Conservation (phyloP, 1,139 yeast genomes). For the Pichia sp. region DNA sequence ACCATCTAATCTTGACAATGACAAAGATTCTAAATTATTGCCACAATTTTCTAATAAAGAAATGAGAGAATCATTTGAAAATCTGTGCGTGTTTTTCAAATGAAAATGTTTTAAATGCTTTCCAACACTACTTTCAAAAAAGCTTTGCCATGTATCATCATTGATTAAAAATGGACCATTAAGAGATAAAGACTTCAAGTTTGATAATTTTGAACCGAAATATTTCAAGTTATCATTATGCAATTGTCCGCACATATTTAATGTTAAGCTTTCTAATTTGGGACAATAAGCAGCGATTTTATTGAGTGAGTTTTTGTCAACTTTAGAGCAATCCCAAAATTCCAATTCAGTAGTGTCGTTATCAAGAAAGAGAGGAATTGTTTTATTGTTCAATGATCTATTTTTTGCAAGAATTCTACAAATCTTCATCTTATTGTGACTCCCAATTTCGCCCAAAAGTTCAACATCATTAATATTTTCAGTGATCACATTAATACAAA, state of each 20-base stretch:
- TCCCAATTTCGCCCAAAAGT: constrained; percentile 73
- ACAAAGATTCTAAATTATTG: constrained; percentile 40
- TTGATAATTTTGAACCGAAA: constrained; percentile 50
- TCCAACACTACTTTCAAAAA: constrained; percentile 44
- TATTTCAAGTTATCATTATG: constrained; percentile 70
- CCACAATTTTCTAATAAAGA: constrained; percentile 62
- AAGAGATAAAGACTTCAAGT: constrained; percentile 48
- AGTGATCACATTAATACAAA: constrained; percentile 68
- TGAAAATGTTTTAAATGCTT: constrained; percentile 48
- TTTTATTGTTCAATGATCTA: constrained; percentile 65
- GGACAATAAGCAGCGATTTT: constrained; percentile 80
- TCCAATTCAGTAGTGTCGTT: constrained; percentile 52
- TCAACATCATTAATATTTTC: constrained; percentile 72
- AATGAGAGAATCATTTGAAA: constrained; percentile 60
- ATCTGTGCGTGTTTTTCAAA: constrained; percentile 76
- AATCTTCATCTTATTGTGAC: constrained; percentile 55
- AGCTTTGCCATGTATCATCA: constrained; percentile 68
- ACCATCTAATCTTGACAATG: constrained; percentile 68
- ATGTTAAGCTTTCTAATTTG: constrained; percentile 52
- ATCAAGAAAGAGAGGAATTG: constrained; percentile 66
- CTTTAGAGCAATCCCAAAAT: constrained; percentile 89
- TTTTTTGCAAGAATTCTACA: constrained; percentile 74
- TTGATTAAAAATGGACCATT: constrained; percentile 88
- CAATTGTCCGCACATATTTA: constrained; percentile 90
- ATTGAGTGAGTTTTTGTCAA: constrained; percentile 58